Base-by-base conservation (phyloP, 495 filamentous ascomycete genomes). In the Cenococcum geophilum region DNA sequence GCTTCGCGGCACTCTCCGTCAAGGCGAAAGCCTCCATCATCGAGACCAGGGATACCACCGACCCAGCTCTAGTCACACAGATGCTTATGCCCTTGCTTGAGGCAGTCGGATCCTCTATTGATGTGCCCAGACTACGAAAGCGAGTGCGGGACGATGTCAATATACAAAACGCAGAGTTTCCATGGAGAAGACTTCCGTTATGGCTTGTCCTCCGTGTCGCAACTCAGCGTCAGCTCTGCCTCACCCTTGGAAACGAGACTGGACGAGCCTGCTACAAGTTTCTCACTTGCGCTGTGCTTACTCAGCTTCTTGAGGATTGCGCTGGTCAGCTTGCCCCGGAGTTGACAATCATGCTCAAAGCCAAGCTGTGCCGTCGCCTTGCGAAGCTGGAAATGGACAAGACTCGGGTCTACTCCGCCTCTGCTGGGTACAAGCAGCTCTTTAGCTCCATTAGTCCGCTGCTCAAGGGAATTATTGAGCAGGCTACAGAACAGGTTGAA, bases 171-270 rank as follows among this genome's bases (percentile, higher is more conserved):
- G 72, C 72, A 11, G 65, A 74, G 32, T 67, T 72, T 4, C 82
- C 83, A 0, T 86, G 83, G 83, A 75, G 82, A 32, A 69, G 83
- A 22, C 65, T 68, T 9, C 75, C 83, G 0, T 73, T 76, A 34
- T 86, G 81, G 81, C 78, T 86, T 8, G 73, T 83, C 0, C 70
- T 85, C 9, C 76, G 83, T 0, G 81, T 86, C 0, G 69, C 71
- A 0, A 64, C 77, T n/a, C 74, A 80, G 20, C 75, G 81, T 0
- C 70, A 77, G 5, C 72, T 86, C 1, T 75, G 65, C 32, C 43
- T 76, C 14, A 18, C 61, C 0, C 71, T 81, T 5, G 82, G 82
- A 1, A 68, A 51, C 9, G 72, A 76, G 4, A 12, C 61, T 9
- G 83, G 81, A 0, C 74, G 75, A 10, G 51, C 78, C 1, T 67